Evolutionary conservation across 768 basidiomycete genomes (phyloP).

Genomic region (Lentinula lateritia): DNA sequence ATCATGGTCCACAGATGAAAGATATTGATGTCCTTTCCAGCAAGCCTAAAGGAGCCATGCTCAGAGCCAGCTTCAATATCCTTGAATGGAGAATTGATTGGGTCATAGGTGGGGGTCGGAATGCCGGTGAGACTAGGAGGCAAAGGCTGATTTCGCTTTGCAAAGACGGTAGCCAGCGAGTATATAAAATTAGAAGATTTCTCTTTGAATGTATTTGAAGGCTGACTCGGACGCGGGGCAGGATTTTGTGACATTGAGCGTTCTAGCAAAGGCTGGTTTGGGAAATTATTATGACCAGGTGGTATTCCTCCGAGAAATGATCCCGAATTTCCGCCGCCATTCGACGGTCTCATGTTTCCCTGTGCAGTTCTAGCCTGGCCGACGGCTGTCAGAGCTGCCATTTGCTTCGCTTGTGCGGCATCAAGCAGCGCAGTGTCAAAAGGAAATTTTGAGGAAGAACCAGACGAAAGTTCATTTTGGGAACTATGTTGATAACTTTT

Average conservation of each 20-base stretch:
- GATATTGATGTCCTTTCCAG: slow-evolving; percentile 72
- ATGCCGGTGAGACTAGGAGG: slow-evolving; percentile 71
- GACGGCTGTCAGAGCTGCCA: slow-evolving; percentile 60
- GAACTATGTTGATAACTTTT: neutral
- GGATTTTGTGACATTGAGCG: slow-evolving; percentile 35
- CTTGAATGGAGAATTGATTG: slow-evolving; percentile 57
- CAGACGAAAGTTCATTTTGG: neutral
- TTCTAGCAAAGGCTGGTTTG: slow-evolving; percentile 32
- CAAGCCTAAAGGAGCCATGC: slow-evolving; percentile 59
- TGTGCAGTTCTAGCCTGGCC: slow-evolving; percentile 2
- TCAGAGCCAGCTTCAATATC: slow-evolving; percentile 58
- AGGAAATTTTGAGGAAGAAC: slow-evolving; percentile 25
- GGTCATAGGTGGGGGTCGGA: slow-evolving; percentile 56
- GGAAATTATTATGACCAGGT: slow-evolving; percentile 27
- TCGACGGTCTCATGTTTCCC: slow-evolving; percentile 20
- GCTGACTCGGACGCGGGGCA: slow-evolving; percentile 9
- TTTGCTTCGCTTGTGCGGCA: slow-evolving; percentile 69
- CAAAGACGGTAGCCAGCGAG: slow-evolving; percentile 57
- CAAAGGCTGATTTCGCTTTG: slow-evolving; percentile 53
- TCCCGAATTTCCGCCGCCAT: slow-evolving; percentile 61
- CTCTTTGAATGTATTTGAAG: slow-evolving; percentile 37
- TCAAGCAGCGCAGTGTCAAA: slow-evolving; percentile 43
- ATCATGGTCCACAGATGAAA: slow-evolving; percentile 68
- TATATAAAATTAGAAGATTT: slow-evolving; percentile 57
- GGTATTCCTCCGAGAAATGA: slow-evolving; percentile 62